Conservation (phyloP, 2,329 filamentous ascomycete species). For the Colletotrichum brevisporum region DNA sequence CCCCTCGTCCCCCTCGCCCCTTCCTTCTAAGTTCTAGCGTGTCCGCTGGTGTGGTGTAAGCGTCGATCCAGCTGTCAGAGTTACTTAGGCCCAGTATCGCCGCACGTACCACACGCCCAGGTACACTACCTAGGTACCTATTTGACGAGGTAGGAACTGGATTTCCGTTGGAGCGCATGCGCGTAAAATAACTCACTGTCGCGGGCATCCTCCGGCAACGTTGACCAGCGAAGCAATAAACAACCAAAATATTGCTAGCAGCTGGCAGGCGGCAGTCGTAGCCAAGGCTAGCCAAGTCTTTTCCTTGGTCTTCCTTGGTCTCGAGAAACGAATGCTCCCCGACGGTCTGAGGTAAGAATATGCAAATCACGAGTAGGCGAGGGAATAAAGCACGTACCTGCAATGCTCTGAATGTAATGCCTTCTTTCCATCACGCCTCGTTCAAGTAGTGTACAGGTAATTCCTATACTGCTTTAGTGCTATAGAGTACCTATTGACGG, state of each 20-base stretch:
- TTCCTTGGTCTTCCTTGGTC: slow-evolving; percentile 14
- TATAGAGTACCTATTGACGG: not conserved
- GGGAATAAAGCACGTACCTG: too few species aligned
- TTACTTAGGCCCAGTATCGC: not conserved
- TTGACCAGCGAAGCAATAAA: too few species aligned
- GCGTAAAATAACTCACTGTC: slow-evolving; percentile 4
- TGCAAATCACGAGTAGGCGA: slow-evolving; percentile 3
- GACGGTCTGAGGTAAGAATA: slow-evolving; percentile 35
- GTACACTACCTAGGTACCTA: too few species aligned
- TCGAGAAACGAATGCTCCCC: slow-evolving; percentile 4
- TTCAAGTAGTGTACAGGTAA: too few species aligned
- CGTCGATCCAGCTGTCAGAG: not conserved
- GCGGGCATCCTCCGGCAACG: slow-evolving; percentile 5
- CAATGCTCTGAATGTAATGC: too few species aligned
- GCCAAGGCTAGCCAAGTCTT: slow-evolving; percentile 26
- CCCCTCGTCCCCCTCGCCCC: too few species aligned
- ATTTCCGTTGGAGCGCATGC: not conserved
- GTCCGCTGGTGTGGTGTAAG: not conserved
- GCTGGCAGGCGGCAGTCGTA: slow-evolving; percentile 2
- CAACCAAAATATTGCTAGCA: too few species aligned
- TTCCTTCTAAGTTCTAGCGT: too few species aligned
- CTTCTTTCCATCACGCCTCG: too few species aligned
- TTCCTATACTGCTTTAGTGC: too few species aligned
- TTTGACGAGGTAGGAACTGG: not conserved
- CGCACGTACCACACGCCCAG: not conserved